Evolutionary conservation across 2,329 filamentous ascomycete genomes (phyloP), one percentile per base, ranked within the genome.

Genomic region (Endoconidiophora laricicola): DNA sequence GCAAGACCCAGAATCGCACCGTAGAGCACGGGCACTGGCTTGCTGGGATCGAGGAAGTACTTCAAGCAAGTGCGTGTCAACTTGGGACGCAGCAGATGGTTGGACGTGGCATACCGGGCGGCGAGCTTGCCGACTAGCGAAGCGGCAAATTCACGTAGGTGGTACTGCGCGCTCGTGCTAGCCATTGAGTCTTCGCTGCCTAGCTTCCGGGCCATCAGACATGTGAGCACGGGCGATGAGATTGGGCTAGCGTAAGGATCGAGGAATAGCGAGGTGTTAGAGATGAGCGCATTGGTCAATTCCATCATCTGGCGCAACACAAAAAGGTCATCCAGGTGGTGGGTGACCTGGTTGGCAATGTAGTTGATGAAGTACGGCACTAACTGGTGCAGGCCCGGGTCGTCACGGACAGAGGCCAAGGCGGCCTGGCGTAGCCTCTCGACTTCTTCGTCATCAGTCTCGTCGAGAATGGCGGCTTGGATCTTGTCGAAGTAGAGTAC

Each of bases 401-500:
- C 91, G 52, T 86, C 83, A 46, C 82, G 75, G 22, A 98, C 77
- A 23, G 86, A 93, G 48, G 85, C 82, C 33, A 95, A 74, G 0
- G 86, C 91, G 0, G 91, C 87, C 46, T 83, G 78, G 48, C 90
- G 82, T 61, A 94, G 80, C 16, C 74, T 68, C 20, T 73, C 68
- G 42, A 79, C 76, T 57, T 81, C 78, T 55, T 93, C 83, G 55
- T 94, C 87, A 12, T 85, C 86, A 47, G 79, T 81, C 57, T 93
- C 86, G 63, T 96, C 86, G 53, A 95, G 74, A 44, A 98, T 76
- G 9, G 91, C 90, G 46, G 76, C 76, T 63, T 87, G 88, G 53
- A 96, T 86, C 65, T 94, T 94, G 61, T 95, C 87, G 61, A 96
- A 98, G 69, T 95, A 95, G 33, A 96, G 77, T 55, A 94, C 87